Conservation (phyloP, 768 basidiomycete species). For the Amanita pseudoporphyria region DNA sequence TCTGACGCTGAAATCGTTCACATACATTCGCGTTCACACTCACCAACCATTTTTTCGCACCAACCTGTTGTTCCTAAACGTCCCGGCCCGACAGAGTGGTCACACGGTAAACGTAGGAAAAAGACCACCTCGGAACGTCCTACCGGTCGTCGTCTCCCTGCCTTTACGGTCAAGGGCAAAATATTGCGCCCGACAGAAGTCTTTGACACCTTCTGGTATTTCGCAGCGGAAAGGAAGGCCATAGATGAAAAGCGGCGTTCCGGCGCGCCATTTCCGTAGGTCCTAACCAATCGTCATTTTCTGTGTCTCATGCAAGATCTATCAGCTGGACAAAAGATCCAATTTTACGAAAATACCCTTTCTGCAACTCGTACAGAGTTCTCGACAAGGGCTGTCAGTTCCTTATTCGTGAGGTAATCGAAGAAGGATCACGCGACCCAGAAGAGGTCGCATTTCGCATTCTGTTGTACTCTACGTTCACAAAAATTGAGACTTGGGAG, state of each 20-base stretch:
- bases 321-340: slow-evolving; percentile 60
- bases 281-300: slow-evolving; percentile 9
- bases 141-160: neutral
- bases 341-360: slow-evolving; percentile 44
- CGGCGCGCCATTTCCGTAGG: slow-evolving; percentile 43
- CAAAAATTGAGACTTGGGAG: slow-evolving; percentile 66
- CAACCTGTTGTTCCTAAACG: neutral
- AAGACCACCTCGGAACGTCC: neutral
- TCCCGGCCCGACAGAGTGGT: neutral
- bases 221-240: slow-evolving; percentile 46
- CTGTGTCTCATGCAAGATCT: neutral
- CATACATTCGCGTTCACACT: neutral
- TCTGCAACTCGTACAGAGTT: slow-evolving; percentile 71
- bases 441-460: slow-evolving; percentile 65
- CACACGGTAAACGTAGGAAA: neutral
- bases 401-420: slow-evolving; percentile 58
- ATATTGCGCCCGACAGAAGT: slow-evolving; percentile 36
- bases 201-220: slow-evolving; percentile 54
- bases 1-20: neutral
- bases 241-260: slow-evolving; percentile 46
- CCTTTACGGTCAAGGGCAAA: slow-evolving; percentile 28
- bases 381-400: slow-evolving; percentile 65
- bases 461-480: slow-evolving; percentile 61
- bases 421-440: slow-evolving; percentile 51
- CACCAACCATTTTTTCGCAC: neutral